Evolutionary conservation across 2,329 filamentous ascomycete genomes (phyloP).

Genomic region (Emericellopsis atlantica): DNA sequence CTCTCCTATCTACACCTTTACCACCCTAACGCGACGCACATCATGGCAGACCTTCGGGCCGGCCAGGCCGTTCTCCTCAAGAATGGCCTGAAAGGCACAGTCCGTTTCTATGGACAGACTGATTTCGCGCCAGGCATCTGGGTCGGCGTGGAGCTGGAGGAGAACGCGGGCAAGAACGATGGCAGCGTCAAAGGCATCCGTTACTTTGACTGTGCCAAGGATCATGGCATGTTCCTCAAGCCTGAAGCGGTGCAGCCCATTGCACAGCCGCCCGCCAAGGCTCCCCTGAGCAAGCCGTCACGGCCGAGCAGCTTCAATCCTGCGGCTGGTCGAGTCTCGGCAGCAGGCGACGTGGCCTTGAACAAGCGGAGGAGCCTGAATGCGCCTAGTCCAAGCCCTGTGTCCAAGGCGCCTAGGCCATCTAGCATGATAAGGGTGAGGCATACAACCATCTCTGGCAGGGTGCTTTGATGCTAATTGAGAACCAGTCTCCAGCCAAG

Average conservation of each 20-base stretch:
- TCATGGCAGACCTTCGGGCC: conserved; percentile 43
- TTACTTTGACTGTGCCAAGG: conserved; percentile 79
- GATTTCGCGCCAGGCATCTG: conserved; percentile 73
- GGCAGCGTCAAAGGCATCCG: conserved; percentile 76
- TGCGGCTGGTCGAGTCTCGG: conserved; percentile 23
- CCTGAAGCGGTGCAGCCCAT: conserved; percentile 54
- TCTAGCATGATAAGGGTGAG: conserved; percentile 45
- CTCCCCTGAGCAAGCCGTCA: conserved; percentile 22
- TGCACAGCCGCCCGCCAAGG: conserved; percentile 29
- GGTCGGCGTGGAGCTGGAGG: conserved; percentile 81
- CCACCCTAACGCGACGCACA: conserved; percentile 9
- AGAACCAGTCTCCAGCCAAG: conserved; percentile 56
- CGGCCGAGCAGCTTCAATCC: conserved; percentile 37
- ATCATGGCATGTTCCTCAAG: conserved; percentile 72
- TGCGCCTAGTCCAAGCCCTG: conserved; percentile 61
- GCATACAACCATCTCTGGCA: conserved; percentile 2
- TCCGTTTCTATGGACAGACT: conserved; percentile 74
- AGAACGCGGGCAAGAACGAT: conserved; percentile 82
- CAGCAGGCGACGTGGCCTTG: conserved; percentile 37
- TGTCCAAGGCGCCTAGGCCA: conserved; percentile 40
- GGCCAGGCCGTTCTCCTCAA: conserved; percentile 71
- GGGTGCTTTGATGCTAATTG: not conserved
- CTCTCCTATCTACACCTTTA: conserved; percentile 7
- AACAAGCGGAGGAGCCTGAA: conserved; percentile 57
- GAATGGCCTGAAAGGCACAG: conserved; percentile 62